These are phyloP conservation scores for Hyparrhenia diplandra DNA, from an alignment of 176 grass and related monocot species.

Conservation along the genomic window DNA sequence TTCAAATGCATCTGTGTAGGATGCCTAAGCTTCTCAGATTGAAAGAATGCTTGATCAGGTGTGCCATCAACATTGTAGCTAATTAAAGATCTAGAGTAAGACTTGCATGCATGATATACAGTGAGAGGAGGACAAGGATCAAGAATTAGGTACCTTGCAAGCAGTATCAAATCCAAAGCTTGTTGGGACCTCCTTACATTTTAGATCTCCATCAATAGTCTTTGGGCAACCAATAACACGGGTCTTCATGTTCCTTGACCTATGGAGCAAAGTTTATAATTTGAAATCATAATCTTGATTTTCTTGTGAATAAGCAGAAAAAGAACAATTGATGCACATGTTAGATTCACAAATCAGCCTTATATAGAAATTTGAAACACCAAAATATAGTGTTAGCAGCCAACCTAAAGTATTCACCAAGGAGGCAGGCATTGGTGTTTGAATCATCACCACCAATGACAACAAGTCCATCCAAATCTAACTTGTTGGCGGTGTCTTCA, in stretches of 20 bases:
- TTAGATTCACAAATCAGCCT: not conserved
- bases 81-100: not conserved
- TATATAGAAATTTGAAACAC: not conserved
- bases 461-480: slow-evolving; percentile 93
- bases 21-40: not conserved
- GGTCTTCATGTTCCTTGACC: slow-evolving; percentile 82
- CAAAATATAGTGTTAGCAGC: not conserved
- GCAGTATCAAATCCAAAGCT: slow-evolving; percentile 99
- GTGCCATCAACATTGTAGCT: not conserved
- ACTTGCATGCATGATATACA: not conserved
- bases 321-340: not conserved
- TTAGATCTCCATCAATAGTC: slow-evolving; percentile 97
- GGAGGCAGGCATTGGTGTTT: slow-evolving; percentile 97
- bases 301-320: not conserved
- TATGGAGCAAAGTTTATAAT: slow-evolving; percentile 18
- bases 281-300: slow-evolving; percentile 9
- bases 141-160: slow-evolving; percentile 65
- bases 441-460: slow-evolving; percentile 99
- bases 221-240: slow-evolving; percentile 96
- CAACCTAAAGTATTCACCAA: slow-evolving; percentile 92
- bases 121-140: not conserved
- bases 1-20: not conserved
- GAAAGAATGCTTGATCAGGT: not conserved
- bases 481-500: slow-evolving; percentile 77
- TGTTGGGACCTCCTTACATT: slow-evolving; percentile 94